phyloP scores from a whole-genome alignment of 495 filamentous ascomycete genomes.

The Polyplosphaeria fusca region DNA sequence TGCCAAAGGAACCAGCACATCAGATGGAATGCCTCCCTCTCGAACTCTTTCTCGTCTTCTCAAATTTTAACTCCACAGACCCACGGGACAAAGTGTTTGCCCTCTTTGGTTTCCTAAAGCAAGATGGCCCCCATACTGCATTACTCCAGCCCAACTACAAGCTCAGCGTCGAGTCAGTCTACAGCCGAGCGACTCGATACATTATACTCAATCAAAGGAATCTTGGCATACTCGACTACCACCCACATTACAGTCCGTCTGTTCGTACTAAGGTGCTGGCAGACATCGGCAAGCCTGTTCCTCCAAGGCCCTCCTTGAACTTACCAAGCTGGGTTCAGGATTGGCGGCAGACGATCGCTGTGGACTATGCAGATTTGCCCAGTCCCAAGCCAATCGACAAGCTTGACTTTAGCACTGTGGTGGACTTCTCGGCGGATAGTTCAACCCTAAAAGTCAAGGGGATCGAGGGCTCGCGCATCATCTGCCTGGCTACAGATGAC shows the following conservation, averaged over 20 bases:
- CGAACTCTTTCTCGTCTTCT: neutral
- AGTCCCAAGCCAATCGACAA: neutral
- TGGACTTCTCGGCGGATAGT: neutral
- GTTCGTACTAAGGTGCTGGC: too few species aligned
- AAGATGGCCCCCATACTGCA: neutral
- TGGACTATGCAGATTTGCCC: neutral
- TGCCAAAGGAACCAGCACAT: neutral
- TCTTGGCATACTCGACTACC: neutral
- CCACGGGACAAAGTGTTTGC: slow-evolving; percentile 14
- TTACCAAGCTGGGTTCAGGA: neutral
- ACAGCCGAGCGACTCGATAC: neutral
- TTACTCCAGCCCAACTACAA: slow-evolving; percentile 5
- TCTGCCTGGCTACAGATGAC: neutral
- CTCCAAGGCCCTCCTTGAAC: neutral
- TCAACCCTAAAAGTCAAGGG: neutral
- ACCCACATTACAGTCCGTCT: too few species aligned
- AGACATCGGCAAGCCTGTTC: too few species aligned
- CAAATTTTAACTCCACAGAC: slow-evolving; percentile 2
- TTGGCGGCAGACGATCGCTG: neutral
- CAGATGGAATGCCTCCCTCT: neutral
- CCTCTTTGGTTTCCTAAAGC: slow-evolving; percentile 8
- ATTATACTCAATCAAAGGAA: neutral
- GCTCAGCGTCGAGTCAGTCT: neutral
- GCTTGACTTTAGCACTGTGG: neutral
- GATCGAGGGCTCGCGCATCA: neutral